Evolutionary conservation across 805 yeast species (phyloP).

Genomic region (Pichia thaimueangensis): DNA sequence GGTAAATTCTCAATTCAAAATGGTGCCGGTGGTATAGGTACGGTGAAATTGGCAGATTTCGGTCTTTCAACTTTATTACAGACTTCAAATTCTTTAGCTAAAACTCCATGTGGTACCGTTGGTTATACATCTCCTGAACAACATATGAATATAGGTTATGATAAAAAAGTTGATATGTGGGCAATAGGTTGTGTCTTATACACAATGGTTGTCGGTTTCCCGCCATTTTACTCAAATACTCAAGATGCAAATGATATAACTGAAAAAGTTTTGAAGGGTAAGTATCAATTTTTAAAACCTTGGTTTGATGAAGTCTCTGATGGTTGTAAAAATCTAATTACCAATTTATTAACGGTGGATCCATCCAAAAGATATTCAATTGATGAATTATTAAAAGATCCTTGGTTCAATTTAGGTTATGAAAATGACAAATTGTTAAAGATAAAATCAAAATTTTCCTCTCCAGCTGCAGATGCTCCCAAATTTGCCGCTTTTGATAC

Average conservation of each 20-base stretch:
- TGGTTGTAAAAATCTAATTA: slow-evolving; percentile 65
- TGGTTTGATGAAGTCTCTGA: slow-evolving; percentile 84
- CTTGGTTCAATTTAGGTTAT: slow-evolving; percentile 48
- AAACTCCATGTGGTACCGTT: slow-evolving; percentile 73
- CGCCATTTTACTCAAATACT: slow-evolving; percentile 66
- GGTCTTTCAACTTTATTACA: slow-evolving; percentile 56
- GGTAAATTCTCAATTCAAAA: slow-evolving; percentile 45
- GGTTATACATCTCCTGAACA: slow-evolving; percentile 75
- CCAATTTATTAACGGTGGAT: slow-evolving; percentile 60
- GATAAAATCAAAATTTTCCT: slow-evolving; percentile 9
- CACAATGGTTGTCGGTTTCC: slow-evolving; percentile 65
- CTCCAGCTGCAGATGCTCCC: slow-evolving; percentile 28
- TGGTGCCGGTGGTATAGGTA: slow-evolving; percentile 63
- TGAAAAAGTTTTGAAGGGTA: slow-evolving; percentile 63
- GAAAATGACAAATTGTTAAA: slow-evolving; percentile 16
- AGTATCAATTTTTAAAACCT: slow-evolving; percentile 67
- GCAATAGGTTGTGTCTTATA: slow-evolving; percentile 66
- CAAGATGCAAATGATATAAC: slow-evolving; percentile 53
- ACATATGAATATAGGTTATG: slow-evolving; percentile 50
- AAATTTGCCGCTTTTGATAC: slow-evolving; percentile 22
- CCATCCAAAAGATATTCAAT: slow-evolving; percentile 63
- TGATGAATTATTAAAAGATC: slow-evolving; percentile 61
- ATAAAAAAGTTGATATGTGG: slow-evolving; percentile 69
- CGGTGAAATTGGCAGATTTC: slow-evolving; percentile 61
- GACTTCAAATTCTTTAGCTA: slow-evolving; percentile 35